A percentile compares a stretch with the other conserved stretches of the same genome.
These are phyloP conservation scores for Pseudogymnoascus sp. DNA, from an alignment of 2,329 filamentous ascomycete genomes.

Conservation along the genomic window DNA sequence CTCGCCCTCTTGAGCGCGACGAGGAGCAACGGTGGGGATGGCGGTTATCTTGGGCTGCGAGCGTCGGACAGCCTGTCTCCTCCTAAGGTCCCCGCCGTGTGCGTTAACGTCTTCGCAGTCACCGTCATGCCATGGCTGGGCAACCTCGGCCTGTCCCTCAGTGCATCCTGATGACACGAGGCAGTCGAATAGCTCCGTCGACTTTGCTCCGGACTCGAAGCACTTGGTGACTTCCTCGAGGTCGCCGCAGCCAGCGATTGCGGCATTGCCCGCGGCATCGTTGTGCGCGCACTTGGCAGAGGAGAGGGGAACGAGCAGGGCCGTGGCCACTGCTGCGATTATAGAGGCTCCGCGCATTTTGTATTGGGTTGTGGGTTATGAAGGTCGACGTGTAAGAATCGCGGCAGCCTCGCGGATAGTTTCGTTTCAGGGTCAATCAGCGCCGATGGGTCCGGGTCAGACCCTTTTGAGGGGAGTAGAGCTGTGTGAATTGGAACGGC, in stretches of 20 bases:
- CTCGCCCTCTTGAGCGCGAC: background rate
- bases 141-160: background rate
- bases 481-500: background rate
- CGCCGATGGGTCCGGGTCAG: background rate
- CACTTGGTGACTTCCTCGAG: background rate
- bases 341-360: background rate
- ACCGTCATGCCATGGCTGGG: background rate
- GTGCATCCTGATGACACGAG: background rate
- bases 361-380: background rate
- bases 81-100: background rate
- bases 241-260: background rate
- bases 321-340: background rate
- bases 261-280: background rate
- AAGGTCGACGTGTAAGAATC: background rate
- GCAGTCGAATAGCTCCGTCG: background rate
- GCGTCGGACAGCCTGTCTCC: background rate
- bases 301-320: background rate
- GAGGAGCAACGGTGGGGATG: background rate
- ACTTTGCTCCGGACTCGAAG: background rate
- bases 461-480: background rate
- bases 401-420: background rate
- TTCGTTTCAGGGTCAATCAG: background rate
- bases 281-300: background rate
- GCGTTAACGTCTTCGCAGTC: background rate
- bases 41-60: background rate